phyloP scores from a whole-genome alignment of 2,329 filamentous ascomycete genomes.

The Cytospora piceae region DNA sequence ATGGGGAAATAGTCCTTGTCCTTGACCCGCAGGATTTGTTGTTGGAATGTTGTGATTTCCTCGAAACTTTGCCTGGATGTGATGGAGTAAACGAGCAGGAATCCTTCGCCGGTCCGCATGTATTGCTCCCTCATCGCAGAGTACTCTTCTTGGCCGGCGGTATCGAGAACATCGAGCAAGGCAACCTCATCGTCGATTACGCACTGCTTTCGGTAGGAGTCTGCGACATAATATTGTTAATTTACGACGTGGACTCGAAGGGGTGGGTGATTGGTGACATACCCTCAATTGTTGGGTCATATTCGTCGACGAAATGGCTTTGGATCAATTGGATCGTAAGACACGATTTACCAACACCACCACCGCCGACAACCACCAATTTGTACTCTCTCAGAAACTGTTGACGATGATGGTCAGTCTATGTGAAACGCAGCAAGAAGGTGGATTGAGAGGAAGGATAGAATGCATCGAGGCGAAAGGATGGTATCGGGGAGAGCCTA shows the following conservation, averaged over 20 bases:
- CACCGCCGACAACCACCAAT: constrained; percentile 94
- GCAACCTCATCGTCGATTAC: constrained; percentile 98
- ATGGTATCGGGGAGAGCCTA: constrained; percentile 34
- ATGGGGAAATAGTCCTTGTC: constrained; percentile 99
- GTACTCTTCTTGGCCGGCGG: constrained; percentile 98
- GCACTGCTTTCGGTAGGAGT: constrained; percentile 99
- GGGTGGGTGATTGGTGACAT: constrained; percentile 38
- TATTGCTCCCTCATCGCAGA: constrained; percentile 99
- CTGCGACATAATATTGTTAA: constrained; percentile 50
- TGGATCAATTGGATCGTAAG: constrained; percentile 96
- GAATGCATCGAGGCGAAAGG: not conserved
- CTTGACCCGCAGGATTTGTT: constrained; percentile 98
- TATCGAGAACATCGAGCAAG: constrained; percentile 96
- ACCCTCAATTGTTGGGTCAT: constrained; percentile 99
- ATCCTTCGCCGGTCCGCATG: constrained; percentile 98
- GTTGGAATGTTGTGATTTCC: constrained; percentile 97
- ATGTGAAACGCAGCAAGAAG: not conserved
- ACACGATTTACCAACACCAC: constrained; percentile 98
- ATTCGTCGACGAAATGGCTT: constrained; percentile 98
- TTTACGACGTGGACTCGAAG: constrained; percentile 32
- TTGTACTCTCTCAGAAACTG: constrained; percentile 92
- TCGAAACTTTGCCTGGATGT: constrained; percentile 97
- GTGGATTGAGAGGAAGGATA: constrained; percentile 31
- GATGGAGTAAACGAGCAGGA: constrained; percentile 97
- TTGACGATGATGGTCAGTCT: constrained; percentile 20